Percentiles rank a stretch among this genome's conserved stretches.
phyloP scores from a whole-genome alignment of 2,329 filamentous ascomycete genomes.

The Pyricularia sp. region DNA sequence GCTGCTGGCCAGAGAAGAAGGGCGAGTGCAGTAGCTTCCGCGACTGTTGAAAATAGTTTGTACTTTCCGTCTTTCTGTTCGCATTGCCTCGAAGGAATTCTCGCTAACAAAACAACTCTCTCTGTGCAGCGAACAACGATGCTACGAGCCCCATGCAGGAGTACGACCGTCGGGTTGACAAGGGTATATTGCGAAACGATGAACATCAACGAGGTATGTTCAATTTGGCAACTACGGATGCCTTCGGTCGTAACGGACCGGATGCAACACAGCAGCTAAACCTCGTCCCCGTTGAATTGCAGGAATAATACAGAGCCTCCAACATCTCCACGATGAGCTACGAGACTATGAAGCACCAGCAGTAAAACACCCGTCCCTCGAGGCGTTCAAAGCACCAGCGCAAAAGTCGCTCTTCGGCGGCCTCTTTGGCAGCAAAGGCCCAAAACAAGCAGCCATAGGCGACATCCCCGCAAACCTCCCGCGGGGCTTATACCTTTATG shows the following conservation, averaged over 20 bases:
- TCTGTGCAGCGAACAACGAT: conserved; percentile 17
- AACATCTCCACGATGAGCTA: conserved; percentile 81
- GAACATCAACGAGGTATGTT: conserved; percentile 74
- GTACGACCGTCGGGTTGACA: conserved; percentile 73
- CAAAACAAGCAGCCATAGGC: background rate
- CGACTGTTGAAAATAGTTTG: conserved; percentile 12
- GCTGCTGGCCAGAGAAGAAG: conserved; percentile 10
- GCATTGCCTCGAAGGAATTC: background rate
- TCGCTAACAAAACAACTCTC: background rate
- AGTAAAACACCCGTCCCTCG: conserved; percentile 68
- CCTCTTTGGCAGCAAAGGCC: conserved; percentile 39
- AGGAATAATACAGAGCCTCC: conserved; percentile 83
- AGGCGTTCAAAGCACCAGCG: conserved; percentile 47
- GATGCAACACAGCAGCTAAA: background rate
- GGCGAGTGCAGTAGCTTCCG: conserved; percentile 11
- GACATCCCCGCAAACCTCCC: conserved; percentile 66
- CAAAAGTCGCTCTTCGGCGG: conserved; percentile 49
- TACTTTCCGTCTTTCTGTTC: background rate
- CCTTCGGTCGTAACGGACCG: background rate
- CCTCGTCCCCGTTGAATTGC: background rate
- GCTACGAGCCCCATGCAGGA: conserved; percentile 69
- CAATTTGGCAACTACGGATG: conserved; percentile 6
- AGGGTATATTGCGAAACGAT: conserved; percentile 71
- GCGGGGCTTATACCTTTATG: conserved; percentile 86
- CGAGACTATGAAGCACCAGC: conserved; percentile 61